Base-by-base conservation (phyloP, 352 stramenopile species). In the Pythium coloratum region DNA sequence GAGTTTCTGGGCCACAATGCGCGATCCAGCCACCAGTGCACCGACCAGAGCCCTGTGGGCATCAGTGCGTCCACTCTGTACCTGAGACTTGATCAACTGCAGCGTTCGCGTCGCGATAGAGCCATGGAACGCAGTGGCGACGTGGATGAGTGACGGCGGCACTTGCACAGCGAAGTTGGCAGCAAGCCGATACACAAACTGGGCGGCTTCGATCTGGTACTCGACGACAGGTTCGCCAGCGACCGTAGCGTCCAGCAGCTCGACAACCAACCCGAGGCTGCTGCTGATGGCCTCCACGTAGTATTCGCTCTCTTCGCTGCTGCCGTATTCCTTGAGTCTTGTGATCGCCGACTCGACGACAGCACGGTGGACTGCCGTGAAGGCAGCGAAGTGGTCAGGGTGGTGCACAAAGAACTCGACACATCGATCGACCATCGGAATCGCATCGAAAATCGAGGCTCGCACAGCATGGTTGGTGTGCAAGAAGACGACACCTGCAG, bases 401-500 rank as follows among this genome's bases (percentile, higher is more conserved):
- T 64, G 69, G 49, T 71, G 51, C 8, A 63, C 50, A 16, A 75
- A 75, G 26, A 68, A 63, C 46, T 64, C 54, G 16, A 53, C 20
- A 28, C 58, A 75, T 18, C 63, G 55, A 30, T 70, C 59, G 2
- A 71, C 24, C 28, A 75, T 32, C 6, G 69, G 69, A 8, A 75
- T 5, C 9, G 56, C 64, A 1, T 75, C 69, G 9, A 70, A 57
- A 34, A 75, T 55, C 1, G 32, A 62, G 0, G 24, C 54, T 0
- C 63, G 56, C 2, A 56, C 40, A 14, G n/a, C 40, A 4, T 46
- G 7, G 16, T 59, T 9, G 3, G 32, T 61, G 32, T 57, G 64
- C 30, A 76, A 30, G 55, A 70, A 72, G 9, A 72, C 61, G n/a
- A 76, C 50, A 2, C 69, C 69, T 10, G 30, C 24, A 0, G 69